Conservation (phyloP, 345 rosid species). For the Orychophragmus violaceus region DNA sequence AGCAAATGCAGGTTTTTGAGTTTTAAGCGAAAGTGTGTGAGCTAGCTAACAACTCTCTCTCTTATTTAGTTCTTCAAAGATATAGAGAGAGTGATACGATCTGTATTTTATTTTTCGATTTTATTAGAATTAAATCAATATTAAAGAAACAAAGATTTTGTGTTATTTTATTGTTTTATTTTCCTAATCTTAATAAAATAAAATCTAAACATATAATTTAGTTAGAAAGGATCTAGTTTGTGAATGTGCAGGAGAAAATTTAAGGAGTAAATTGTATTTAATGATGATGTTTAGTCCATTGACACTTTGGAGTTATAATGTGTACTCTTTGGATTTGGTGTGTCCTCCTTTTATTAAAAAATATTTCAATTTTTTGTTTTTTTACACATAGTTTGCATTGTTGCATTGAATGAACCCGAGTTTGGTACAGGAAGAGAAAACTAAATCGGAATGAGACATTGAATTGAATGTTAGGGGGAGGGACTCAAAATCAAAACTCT, state of each 20-base stretch:
- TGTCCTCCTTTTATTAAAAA: background rate
- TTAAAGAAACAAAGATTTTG: background rate
- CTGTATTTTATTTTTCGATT: background rate
- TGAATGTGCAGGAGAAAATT: conserved; percentile 9
- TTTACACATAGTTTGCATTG: conserved; percentile 18
- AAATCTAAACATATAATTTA: background rate
- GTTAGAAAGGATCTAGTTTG: background rate
- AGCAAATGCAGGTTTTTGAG: conserved; percentile 37
- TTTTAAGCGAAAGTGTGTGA: conserved; percentile 36
- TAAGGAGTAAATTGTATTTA: background rate
- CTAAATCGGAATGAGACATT: background rate
- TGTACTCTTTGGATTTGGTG: conserved; percentile 17
- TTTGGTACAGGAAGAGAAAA: conserved; percentile 6
- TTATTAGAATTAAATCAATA: background rate
- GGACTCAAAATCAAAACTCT: background rate
- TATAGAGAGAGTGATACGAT: background rate
- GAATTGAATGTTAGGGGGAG: conserved; percentile 20
- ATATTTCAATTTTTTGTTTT: background rate
- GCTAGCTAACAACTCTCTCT: conserved; percentile 29
- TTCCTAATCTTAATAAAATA: background rate
- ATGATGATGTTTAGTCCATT: conserved; percentile 17
- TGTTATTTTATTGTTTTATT: background rate
- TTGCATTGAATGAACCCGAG: conserved; percentile 25
- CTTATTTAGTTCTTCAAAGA: background rate
- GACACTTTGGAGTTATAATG: conserved; percentile 11